Evolutionary conservation across 1,139 yeast species (phyloP).

Genomic region (Citeromyces hawaiiensis): DNA sequence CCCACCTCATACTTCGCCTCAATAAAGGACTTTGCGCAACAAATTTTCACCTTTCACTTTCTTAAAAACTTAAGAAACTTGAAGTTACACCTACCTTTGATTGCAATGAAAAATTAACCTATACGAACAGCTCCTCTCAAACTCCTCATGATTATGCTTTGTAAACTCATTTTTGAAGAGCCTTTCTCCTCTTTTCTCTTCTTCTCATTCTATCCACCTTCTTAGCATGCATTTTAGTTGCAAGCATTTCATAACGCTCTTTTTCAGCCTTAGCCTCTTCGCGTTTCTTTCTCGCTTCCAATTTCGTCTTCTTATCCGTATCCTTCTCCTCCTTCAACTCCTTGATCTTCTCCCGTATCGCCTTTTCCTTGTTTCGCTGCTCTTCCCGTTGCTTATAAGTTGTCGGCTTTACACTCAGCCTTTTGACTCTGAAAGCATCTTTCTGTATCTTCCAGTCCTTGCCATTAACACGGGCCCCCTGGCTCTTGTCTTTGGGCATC

Average conservation of each 20-base stretch:
- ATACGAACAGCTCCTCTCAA: too few species aligned
- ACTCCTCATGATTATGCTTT: too few species aligned
- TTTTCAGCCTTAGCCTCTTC: slow-evolving; percentile 59
- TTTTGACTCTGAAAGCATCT: slow-evolving; percentile 31
- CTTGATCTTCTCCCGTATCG: slow-evolving; percentile 23
- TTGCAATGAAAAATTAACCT: too few species aligned
- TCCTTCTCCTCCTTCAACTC: slow-evolving; percentile 51
- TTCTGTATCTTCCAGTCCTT: slow-evolving; percentile 36
- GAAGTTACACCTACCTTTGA: too few species aligned
- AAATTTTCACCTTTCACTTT: too few species aligned
- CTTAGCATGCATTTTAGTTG: slow-evolving; percentile 66
- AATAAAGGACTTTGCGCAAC: too few species aligned
- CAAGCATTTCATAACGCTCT: slow-evolving; percentile 59
- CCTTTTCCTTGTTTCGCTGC: slow-evolving; percentile 14
- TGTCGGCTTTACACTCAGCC: slow-evolving; percentile 13
- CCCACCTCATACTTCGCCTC: too few species aligned
- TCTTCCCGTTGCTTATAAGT: slow-evolving; percentile 15
- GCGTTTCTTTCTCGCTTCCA: slow-evolving; percentile 47
- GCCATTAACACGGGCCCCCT: slow-evolving; percentile 2
- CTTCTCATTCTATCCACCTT: slow-evolving; percentile 68
- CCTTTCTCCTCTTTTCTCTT: slow-evolving; percentile 70
- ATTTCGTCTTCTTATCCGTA: slow-evolving; percentile 30
- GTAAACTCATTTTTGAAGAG: too few species aligned
- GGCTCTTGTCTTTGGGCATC: neutral
- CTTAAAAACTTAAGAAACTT: too few species aligned